phyloP scores from a whole-genome alignment of 2,329 filamentous ascomycete species.

The Anthostomella pinea region DNA sequence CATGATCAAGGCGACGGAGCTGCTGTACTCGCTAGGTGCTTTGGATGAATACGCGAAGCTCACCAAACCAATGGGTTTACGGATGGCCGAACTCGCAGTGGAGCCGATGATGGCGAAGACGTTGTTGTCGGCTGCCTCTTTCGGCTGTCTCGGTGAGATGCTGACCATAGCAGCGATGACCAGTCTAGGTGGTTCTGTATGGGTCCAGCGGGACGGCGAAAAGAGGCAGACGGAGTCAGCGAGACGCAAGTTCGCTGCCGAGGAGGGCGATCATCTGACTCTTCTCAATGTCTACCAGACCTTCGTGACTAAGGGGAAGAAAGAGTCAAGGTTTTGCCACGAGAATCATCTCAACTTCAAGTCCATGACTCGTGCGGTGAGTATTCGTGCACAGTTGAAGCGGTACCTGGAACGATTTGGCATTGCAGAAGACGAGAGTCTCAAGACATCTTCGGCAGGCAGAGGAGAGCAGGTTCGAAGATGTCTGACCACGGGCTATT shows the following conservation, averaged over 20 bases:
- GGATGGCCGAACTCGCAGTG: constrained; percentile 90
- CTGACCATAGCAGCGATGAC: constrained; percentile 94
- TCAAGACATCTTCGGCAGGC: constrained; percentile 38
- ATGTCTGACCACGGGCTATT: constrained; percentile 87
- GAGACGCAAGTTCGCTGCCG: constrained; percentile 79
- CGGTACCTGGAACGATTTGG: constrained; percentile 85
- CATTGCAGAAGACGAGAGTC: constrained; percentile 63
- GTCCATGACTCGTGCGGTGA: constrained; percentile 75
- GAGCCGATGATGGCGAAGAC: constrained; percentile 96
- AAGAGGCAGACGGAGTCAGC: constrained; percentile 72
- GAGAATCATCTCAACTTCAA: constrained; percentile 88
- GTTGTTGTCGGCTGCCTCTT: constrained; percentile 69
- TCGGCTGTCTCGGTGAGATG: constrained; percentile 80
- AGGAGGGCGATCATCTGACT: constrained; percentile 92
- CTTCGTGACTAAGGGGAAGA: constrained; percentile 79
- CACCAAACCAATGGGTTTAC: constrained; percentile 78
- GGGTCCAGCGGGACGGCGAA: constrained; percentile 76
- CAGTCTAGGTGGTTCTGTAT: constrained; percentile 77
- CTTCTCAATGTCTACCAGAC: constrained; percentile 90
- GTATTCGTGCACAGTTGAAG: constrained; percentile 80
- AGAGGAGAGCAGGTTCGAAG: constrained; percentile 73
- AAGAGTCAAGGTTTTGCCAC: constrained; percentile 82
- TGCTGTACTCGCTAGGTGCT: constrained; percentile 82
- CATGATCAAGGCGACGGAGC: constrained; percentile 79
- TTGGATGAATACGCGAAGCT: constrained; percentile 88